These are phyloP conservation scores for Cryphonectria nitschkei DNA, from an alignment of 2,329 filamentous ascomycete genomes.

Conservation along the genomic window DNA sequence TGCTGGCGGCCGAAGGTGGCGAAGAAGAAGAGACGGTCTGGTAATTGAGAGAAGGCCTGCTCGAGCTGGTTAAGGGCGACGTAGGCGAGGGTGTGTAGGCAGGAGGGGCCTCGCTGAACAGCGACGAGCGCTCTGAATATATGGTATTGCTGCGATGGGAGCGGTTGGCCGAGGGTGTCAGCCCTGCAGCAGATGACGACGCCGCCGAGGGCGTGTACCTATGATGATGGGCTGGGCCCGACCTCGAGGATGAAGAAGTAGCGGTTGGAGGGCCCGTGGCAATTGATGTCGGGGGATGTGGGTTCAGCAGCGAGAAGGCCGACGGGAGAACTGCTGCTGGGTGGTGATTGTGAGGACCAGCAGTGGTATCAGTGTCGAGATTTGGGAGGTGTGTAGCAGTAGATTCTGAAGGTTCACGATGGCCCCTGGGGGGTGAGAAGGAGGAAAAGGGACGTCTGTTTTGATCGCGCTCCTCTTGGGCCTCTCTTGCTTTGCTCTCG, in stretches of 20 bases:
- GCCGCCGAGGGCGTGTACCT: not conserved
- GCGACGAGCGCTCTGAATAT: constrained; percentile 38
- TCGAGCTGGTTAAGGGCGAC: constrained; percentile 35
- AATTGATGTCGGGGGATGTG: not conserved
- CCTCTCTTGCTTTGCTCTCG: constrained; percentile 50
- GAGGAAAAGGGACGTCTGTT: constrained; percentile 13
- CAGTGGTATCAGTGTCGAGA: not conserved
- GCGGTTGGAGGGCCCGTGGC: not conserved
- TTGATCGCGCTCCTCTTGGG: constrained; percentile 43
- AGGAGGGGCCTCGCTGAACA: constrained; percentile 49
- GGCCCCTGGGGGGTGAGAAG: not conserved
- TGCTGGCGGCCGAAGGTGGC: constrained; percentile 23
- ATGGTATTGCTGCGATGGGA: constrained; percentile 33
- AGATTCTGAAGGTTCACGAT: constrained; percentile 9
- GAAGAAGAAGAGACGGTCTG: constrained; percentile 41
- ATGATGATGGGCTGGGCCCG: not conserved
- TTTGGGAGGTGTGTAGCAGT: constrained; percentile 2
- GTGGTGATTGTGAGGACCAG: not conserved
- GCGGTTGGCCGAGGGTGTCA: not conserved
- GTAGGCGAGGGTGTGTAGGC: constrained; percentile 51
- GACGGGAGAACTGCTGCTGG: not conserved
- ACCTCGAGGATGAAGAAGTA: not conserved
- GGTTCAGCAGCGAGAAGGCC: constrained; percentile 13
- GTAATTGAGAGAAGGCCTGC: constrained; percentile 40
- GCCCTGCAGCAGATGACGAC: constrained; percentile 10